Base-by-base conservation (phyloP, 2,329 filamentous ascomycete species). In the Monosporascus sp. region DNA sequence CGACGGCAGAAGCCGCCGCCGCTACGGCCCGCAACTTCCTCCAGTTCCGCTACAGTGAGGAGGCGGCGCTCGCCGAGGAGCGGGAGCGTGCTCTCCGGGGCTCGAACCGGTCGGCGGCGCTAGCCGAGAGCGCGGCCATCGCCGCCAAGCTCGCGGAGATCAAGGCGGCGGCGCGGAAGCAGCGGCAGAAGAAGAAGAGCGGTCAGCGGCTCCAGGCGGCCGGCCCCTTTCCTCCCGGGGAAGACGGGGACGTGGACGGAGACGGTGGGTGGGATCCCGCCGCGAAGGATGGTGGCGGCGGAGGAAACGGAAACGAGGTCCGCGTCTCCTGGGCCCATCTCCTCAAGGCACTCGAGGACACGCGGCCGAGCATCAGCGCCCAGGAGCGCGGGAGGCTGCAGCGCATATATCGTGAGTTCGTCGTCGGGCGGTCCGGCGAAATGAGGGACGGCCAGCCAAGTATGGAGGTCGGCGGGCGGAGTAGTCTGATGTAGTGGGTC, bases 401-500 rank as follows among this genome's bases (percentile, higher is more conserved):
- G 63, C 82, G 82, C 41, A 97, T 99, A 56, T 99, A 99, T 68
- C 78, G 80, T 17, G 94, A 99, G 72, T 99, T 99, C 75, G 86
- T 97, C 0, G 89, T 90, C 4, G 92, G 91, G 0, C 80, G 94
- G 61, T 96, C 92, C 69, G 94, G 94, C 7, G 92, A 97, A 75
- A 91, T 99, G 90, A 90, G 86, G 55, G 93, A 88, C 70, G 94
- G 94, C 2, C 90, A 97, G 71, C 91, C 89, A 0, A 89, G 88
- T 52, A 95, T 86, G 70, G 94, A 97, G 72, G 84, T 99, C 72
- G 94, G 94, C 7, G 94, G 92, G 15, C 79, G 94, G 67, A 93
- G 88, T 62, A 97, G 91, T 72, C 76, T 99, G 71, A 97, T 97
- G 94, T 97, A 72, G 31, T 11, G 5, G 11, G 11, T 31, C 1